Percentiles rank a stretch among this genome's conserved stretches.
Conservation (phyloP, 139 green algal species). For the Gonium pectorale region DNA sequence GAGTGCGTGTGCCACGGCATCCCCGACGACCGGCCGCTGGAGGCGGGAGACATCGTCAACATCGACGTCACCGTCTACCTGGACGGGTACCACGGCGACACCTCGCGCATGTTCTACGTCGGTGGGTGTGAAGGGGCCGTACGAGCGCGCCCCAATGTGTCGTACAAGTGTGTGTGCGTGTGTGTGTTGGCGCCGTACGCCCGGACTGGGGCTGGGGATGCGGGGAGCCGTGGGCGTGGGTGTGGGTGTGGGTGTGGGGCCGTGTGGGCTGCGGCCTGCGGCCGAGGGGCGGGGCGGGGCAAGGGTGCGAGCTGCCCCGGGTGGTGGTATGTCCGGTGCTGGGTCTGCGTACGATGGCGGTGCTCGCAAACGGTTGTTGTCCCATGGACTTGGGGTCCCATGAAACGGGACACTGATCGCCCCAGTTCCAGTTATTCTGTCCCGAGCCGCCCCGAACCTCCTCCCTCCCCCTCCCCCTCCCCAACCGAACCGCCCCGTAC, state of each 20-base stretch:
- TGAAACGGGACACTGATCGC: no score
- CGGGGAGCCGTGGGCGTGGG: background rate
- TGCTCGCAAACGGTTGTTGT: no score
- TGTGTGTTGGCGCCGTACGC: background rate
- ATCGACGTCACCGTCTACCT: slow-evolving; percentile 98
- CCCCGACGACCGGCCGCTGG: slow-evolving; percentile 60
- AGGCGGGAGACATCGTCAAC: slow-evolving; percentile 95
- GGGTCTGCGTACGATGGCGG: no score
- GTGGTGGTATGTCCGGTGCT: no score
- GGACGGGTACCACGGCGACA: slow-evolving; percentile 98
- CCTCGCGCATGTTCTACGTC: slow-evolving; percentile 75
- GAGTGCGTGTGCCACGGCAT: slow-evolving; percentile 98
- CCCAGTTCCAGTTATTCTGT: no score
- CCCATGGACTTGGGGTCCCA: no score
- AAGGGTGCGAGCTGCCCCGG: no score
- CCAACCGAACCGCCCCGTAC: no score
- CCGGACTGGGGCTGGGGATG: background rate
- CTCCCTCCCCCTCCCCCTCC: background rate
- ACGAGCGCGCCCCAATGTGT: background rate
- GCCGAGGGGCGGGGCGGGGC: background rate
- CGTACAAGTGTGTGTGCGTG: no score
- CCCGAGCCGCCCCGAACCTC: background rate
- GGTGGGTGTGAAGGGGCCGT: slow-evolving; percentile 47
- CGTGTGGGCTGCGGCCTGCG: no score
- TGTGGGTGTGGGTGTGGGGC: background rate